Evolutionary conservation across 2,329 filamentous ascomycete species (phyloP), one percentile per base, ranked within the genome.

Genomic region (Tolypocladium guangdongense): DNA sequence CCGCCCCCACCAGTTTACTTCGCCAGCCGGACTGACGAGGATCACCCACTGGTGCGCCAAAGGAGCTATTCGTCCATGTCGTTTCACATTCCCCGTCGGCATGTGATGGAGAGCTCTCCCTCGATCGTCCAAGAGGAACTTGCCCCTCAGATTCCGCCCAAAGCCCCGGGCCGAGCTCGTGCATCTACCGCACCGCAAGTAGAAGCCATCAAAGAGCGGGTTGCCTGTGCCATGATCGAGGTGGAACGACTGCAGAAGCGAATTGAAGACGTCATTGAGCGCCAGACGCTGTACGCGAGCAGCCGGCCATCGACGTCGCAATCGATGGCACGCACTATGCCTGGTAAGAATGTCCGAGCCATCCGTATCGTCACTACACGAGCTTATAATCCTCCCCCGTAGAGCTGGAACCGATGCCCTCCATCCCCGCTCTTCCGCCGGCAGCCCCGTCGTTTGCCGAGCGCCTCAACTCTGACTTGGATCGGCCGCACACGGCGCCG

Each of bases 181-280:
- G 71, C 74, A 7, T 63, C 73, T 54, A 74, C 73, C 11, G 69
- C 76, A 4, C 70, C 76, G 5, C 72, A 72, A 54, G 71, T 78
- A 56, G 76, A 81, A 32, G 64, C 64, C 16, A 76, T 82, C 52
- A 76, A 78, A 50, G 75, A 79, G 57, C 72, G 78, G 43, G 78
- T 83, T 46, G 80, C 79, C 33, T 74, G 69, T 55, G 79, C 78
- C 49, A 76, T 83, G 69, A 67, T 79, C 52, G 81, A 85, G 62
- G 71, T 80, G 57, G 82, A 86, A 53, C 71, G 69, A 53, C 65
- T 83, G 45, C 74, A 85, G 64, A 75, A 74, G 54, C 74, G 82
- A 58, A 83, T 85, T 52, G 78, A 85, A 51, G 74, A 78, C 50
- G 71, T 80, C 24, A 75, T 83, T 27, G 79, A 83, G 69, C 75